Conservation (phyloP, 352 stramenopile species). For the Globisporangium emineosum region DNA sequence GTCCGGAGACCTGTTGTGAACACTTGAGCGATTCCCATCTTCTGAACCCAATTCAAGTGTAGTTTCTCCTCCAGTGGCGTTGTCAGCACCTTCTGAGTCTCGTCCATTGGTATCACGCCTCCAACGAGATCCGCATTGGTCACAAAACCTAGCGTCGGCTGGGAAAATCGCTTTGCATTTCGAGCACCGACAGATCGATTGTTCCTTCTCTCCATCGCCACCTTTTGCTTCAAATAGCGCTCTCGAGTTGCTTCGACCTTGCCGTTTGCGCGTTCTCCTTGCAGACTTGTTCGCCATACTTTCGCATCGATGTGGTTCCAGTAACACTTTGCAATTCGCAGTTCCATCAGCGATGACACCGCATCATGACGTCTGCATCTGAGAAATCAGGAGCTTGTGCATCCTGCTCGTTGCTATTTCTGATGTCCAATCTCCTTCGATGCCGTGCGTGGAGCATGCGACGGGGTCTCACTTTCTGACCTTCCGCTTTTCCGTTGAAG, state of each 20-base stretch:
- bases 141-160: background rate
- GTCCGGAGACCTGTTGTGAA: background rate
- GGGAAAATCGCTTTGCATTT: background rate
- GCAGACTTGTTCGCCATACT: background rate
- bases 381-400: background rate
- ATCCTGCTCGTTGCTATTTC: background rate
- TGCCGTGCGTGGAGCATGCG: background rate
- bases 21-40: background rate
- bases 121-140: background rate
- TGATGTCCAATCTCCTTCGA: background rate
- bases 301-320: background rate
- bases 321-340: background rate
- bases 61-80: background rate
- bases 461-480: background rate
- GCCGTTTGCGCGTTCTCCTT: background rate
- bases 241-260: background rate
- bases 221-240: background rate
- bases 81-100: background rate
- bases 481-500: background rate
- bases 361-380: background rate
- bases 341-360: background rate
- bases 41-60: background rate
- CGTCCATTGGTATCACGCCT: background rate
- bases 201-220: background rate
- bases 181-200: background rate